Base-by-base conservation (phyloP, 306 rosid species). In the Astragalus membranaceus region DNA sequence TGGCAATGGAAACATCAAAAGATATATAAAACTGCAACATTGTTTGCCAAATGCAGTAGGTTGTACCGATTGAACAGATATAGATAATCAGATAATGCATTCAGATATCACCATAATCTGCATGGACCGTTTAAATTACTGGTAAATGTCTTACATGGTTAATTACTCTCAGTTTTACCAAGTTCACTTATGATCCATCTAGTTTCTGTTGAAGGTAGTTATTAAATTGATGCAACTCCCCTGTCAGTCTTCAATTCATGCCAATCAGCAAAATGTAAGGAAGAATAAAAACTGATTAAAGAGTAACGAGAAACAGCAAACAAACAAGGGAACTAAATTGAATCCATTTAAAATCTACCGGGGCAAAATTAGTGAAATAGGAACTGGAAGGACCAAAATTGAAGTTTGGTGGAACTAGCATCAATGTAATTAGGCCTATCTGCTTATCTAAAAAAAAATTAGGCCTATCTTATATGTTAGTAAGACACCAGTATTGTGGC, bases 181-280 rank as follows among this genome's bases (percentile, higher is more conserved):
- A 64, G 54, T 70, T 63, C 62, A 36, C 32, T 20, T 53, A 33
- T 64, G 52, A 3, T 5, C 37, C 39, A 33, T 7, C 52, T 36
- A 37, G 55, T 57, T 75, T 76, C 32, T 32, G 52, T 54, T 44
- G 35, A 64, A 64, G 69, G 30, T 35, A 70, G 35, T 65, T 78
- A 56, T 37, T 23, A 47, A 70, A 54, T 39, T 71, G 33, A 64
- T 44, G 39, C 47, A 26, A 50, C 13, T 56, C 35, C 66, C 54
- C 16, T 2, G 35, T 47, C 68, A 72, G 46, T 74, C 35, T 44
- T 16, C 15, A 3, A 57, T 44, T 74, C 44, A 64, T 43, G 37
- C 49, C 64, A 32, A 20, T 69, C 26, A 29, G 12, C 67, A 44
- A 35, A 63, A 46, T 4, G 36, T 64, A 35, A 70, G 52, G 42